A percentile compares a stretch with the other conserved stretches of the same genome.
phyloP scores from a whole-genome alignment of 2,329 filamentous ascomycete species.

The Fusarium tjaetaba region DNA sequence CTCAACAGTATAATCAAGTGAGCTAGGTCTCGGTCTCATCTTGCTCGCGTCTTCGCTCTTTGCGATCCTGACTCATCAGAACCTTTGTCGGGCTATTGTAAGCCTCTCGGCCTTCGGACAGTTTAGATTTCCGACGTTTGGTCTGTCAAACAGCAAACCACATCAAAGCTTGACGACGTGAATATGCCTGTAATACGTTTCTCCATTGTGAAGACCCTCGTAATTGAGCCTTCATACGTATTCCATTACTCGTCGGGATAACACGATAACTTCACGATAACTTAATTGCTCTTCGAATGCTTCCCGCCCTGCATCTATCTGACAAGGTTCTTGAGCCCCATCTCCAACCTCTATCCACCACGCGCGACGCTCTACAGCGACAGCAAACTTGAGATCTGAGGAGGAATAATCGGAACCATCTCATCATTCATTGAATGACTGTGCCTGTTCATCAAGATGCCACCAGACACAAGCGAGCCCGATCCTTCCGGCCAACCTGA shows the following conservation, averaged over 20 bases:
- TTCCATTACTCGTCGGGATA: background rate
- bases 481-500: conserved; percentile 28
- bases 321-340: background rate
- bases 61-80: conserved; percentile 33
- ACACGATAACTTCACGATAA: background rate
- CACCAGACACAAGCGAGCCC: conserved; percentile 38
- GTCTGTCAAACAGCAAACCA: conserved; percentile 24
- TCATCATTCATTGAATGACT: conserved; percentile 25
- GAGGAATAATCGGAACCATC: background rate
- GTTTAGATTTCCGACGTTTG: conserved; percentile 30
- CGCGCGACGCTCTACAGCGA: background rate
- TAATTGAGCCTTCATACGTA: background rate
- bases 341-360: background rate
- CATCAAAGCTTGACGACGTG: conserved; percentile 33
- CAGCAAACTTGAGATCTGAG: background rate
- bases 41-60: conserved; percentile 20
- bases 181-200: conserved; percentile 11
- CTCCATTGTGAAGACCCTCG: conserved; percentile 11
- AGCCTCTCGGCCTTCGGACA: conserved; percentile 40
- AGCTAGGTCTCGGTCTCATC: background rate
- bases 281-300: background rate
- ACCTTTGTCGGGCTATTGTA: conserved; percentile 30
- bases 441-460: conserved; percentile 19
- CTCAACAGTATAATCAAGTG: background rate
- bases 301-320: background rate